Base-by-base conservation (phyloP, 371 early-diverging fungal species). In the Mucor racemosus region DNA sequence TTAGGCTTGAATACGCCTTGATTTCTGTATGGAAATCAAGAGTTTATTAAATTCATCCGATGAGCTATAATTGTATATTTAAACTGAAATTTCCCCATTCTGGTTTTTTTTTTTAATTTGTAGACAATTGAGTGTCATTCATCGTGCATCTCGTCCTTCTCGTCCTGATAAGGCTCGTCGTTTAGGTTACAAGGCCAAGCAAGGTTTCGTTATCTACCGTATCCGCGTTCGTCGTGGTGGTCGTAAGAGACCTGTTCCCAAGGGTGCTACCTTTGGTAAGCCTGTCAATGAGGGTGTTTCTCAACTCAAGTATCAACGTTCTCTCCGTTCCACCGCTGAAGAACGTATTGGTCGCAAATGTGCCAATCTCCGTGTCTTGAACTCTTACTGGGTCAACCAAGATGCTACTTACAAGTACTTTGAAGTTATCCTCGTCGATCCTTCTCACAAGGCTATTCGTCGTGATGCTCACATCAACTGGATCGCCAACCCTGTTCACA, bases 381-480 rank as follows among this genome's bases (percentile, higher is more conserved):
- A 97, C 93, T 96, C 97, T 62, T 99, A 99, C 94, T 98, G 99
- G 99, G 92, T 99, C 66, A 97, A 97, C 92, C 92, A 95, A 88
- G 99, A 99, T 85, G 86, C 96, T 70, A 94, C 96, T 75, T 99
- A 93, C 93, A 99, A 99, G 90, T 97, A 93, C 92, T 99, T 84
- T 85, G 99, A 99, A 87, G 97, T 99, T 76, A 99, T 99, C 82
- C 89, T 96, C 56, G 99, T 99, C 71, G 98, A 99, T 84, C 97
- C 98, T 68, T 77, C 82, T 68, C 97, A 97, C 91, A 92, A 94
- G 88, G 95, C 93, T 69, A 98, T 99, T 86, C 93, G 99, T 72
- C 95, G 95, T 77, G 99, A 99, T 84, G 84, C 95, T 66, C 95
- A 97, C 86, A 94, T 99, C 86, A 97, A 98, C 93, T 99, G 99